phyloP scores from a whole-genome alignment of 495 filamentous ascomycete genomes.

The Penicillium argentinense region DNA sequence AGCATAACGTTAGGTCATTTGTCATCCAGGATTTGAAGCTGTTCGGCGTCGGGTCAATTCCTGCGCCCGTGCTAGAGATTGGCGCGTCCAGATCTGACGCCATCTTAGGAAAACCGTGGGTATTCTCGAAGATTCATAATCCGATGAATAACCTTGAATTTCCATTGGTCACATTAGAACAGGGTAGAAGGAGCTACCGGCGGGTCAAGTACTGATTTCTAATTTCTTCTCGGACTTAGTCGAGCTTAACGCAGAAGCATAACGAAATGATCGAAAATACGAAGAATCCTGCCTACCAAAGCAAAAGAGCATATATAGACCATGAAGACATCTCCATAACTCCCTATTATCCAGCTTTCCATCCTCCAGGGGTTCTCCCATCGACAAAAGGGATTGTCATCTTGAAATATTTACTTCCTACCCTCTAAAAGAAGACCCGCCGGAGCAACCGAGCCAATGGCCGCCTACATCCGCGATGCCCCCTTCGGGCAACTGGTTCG shows the following conservation, averaged over 20 bases:
- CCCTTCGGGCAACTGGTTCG: slow-evolving; percentile 56
- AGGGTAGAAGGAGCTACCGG: too few relatives aligned
- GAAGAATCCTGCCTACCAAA: neutral
- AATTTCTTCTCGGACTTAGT: neutral
- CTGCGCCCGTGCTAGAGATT: neutral
- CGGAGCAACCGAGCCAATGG: slow-evolving; percentile 15
- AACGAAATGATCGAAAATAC: neutral
- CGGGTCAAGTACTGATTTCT: neutral
- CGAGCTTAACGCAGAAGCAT: slow-evolving; percentile 1
- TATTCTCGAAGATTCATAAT: neutral
- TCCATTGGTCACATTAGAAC: neutral
- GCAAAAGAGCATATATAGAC: neutral
- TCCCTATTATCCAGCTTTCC: neutral
- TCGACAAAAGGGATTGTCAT: too few relatives aligned
- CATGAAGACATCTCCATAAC: neutral
- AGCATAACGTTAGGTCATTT: slow-evolving; percentile 1
- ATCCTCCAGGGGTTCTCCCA: neutral
- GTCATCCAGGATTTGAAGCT: neutral
- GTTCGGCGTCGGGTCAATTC: neutral
- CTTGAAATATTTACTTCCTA: too few relatives aligned
- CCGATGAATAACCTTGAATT: neutral
- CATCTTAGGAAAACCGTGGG: too few relatives aligned
- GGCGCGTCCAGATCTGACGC: too few relatives aligned
- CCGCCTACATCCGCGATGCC: slow-evolving; percentile 46
- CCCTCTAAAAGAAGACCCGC: too few relatives aligned